Percentiles rank a stretch among this genome's conserved stretches.
These are phyloP conservation scores for Globisporangium megalacanthum DNA, from an alignment of 352 stramenopile genomes.

Conservation along the genomic window DNA sequence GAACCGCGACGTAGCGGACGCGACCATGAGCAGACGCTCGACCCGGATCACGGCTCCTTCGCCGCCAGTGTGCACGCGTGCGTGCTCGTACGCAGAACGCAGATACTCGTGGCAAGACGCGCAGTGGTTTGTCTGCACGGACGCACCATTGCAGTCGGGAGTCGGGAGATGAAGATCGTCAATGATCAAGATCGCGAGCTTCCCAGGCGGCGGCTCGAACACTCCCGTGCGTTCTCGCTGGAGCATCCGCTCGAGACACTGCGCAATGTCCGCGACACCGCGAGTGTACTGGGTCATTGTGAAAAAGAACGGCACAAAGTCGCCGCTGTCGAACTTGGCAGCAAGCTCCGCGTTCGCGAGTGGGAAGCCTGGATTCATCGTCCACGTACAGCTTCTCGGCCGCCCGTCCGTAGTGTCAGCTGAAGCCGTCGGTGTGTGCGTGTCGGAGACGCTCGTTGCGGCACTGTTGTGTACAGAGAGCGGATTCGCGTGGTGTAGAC, in stretches of 20 bases:
- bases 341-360: constrained; percentile 7
- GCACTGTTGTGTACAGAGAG: background rate
- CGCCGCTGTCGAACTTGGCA: constrained; percentile 27
- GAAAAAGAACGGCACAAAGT: constrained; percentile 47
- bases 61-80: constrained; percentile 16
- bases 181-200: constrained; percentile 42
- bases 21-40: constrained; percentile 31
- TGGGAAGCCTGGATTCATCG: constrained; percentile 12
- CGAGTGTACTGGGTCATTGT: constrained; percentile 22
- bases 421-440: background rate
- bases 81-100: constrained; percentile 28
- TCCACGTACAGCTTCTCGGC: background rate
- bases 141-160: background rate
- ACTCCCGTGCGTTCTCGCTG: constrained; percentile 43
- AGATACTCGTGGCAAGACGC: constrained; percentile 26
- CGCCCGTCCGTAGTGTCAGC: background rate
- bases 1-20: constrained; percentile 14
- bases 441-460: background rate
- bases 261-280: constrained; percentile 18
- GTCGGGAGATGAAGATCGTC: constrained; percentile 48
- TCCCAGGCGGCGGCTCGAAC: constrained; percentile 49
- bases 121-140: background rate
- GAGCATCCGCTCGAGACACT: constrained; percentile 46
- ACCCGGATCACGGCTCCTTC: constrained; percentile 17
- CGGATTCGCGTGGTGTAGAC: background rate